phyloP scores from a whole-genome alignment of 2,329 filamentous ascomycete species.

The Apiospora rasikravindrae region DNA sequence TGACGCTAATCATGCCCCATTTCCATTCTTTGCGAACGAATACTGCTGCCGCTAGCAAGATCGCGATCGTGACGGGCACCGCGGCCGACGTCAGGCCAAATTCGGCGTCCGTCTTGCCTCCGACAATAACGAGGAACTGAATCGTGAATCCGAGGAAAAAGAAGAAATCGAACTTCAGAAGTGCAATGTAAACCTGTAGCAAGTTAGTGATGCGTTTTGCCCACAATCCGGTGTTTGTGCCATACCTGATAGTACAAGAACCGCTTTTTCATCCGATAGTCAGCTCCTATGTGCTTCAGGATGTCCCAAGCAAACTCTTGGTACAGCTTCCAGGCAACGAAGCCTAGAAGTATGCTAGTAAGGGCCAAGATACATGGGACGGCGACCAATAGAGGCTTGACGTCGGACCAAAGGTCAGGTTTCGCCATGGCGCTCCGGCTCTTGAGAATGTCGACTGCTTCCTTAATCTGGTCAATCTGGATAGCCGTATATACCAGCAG shows the following conservation, averaged over 20 bases:
- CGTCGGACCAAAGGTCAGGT: slow-evolving; percentile 67
- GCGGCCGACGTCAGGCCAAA: slow-evolving; percentile 87
- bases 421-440: slow-evolving; percentile 49
- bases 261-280: slow-evolving; percentile 94
- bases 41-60: slow-evolving; percentile 83
- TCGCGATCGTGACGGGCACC: slow-evolving; percentile 87
- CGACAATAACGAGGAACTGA: slow-evolving; percentile 94
- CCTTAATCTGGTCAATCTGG: slow-evolving; percentile 87
- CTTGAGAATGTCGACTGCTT: slow-evolving; percentile 67
- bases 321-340: slow-evolving; percentile 92
- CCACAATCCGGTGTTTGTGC: slow-evolving; percentile 19
- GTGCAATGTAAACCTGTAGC: slow-evolving; percentile 87
- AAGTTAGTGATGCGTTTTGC: neutral
- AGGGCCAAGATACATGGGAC: slow-evolving; percentile 85
- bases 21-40: slow-evolving; percentile 86
- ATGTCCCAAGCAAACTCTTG: slow-evolving; percentile 99
- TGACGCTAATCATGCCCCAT: slow-evolving; percentile 76
- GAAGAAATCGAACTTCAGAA: slow-evolving; percentile 99
- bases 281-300: slow-evolving; percentile 97
- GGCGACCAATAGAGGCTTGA: slow-evolving; percentile 79
- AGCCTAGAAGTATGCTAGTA: slow-evolving; percentile 73
- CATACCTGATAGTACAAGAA: slow-evolving; percentile 94
- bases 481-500: slow-evolving; percentile 92
- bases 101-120: slow-evolving; percentile 70
- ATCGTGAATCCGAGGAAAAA: slow-evolving; percentile 99